phyloP scores from a whole-genome alignment of 1,284 basidiomycete genomes.

The Tylopilus sp. region DNA sequence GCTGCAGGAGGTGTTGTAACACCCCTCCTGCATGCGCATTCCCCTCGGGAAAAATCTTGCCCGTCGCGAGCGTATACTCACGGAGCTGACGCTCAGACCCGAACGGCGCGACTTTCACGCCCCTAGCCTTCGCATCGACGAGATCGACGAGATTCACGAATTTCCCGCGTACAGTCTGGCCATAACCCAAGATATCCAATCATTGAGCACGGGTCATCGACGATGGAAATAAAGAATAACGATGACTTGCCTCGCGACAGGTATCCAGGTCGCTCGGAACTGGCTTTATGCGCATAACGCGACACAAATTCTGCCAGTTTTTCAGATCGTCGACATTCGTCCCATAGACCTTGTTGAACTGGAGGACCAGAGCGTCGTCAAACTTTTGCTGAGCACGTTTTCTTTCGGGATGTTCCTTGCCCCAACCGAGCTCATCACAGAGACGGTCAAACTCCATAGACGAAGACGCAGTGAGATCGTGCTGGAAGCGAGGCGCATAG shows the following conservation, averaged over 20 bases:
- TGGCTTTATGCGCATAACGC: conserved; percentile 11
- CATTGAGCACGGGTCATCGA: background rate
- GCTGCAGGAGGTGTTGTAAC: conserved; percentile 26
- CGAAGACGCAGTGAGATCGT: background rate
- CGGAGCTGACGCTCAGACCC: conserved; percentile 20
- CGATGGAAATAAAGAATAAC: background rate
- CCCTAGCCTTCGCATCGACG: conserved; percentile 17
- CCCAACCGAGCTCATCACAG: background rate
- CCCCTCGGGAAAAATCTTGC: conserved; percentile 30
- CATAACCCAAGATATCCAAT: background rate
- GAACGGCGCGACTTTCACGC: conserved; percentile 6
- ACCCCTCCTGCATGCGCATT: conserved; percentile 32
- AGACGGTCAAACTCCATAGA: background rate
- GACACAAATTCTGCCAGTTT: conserved; percentile 22
- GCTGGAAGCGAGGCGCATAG: background rate
- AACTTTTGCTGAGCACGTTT: conserved; percentile 13
- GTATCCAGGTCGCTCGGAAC: conserved; percentile 14
- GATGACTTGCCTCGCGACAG: conserved; percentile 26
- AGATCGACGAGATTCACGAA: conserved; percentile 35
- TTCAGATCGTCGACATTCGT: conserved; percentile 12
- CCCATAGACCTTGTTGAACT: conserved; percentile 32
- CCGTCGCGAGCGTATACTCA: conserved; percentile 14
- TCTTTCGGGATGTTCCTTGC: background rate
- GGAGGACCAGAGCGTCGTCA: conserved; percentile 21
- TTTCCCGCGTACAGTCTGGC: conserved; percentile 10